Evolutionary conservation across 257 asterid species (phyloP), one percentile per base, ranked within the genome.

Genomic region (Misopates orontium): DNA sequence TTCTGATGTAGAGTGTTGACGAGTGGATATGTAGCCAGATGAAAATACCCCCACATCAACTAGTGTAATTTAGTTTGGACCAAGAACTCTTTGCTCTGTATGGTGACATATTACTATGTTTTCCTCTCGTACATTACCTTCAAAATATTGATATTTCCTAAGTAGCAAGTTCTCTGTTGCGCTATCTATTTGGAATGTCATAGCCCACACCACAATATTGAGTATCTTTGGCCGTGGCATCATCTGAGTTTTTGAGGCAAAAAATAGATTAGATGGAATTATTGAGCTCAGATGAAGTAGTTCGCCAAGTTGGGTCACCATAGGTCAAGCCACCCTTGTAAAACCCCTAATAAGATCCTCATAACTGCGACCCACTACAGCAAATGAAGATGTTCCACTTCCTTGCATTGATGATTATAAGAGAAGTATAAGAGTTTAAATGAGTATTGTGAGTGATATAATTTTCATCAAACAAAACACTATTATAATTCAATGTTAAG

Each of bases 121-220:
- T 72, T 81, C 81, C 71, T 71, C 85, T 71, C 79, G 87, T 83
- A 81, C 74, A 75, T 82, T 67, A 67, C 71, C n/a, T n/a, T n/a
- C n/a, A n/a, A n/a, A n/a, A n/a, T n/a, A n/a, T n/a, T 68, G 42
- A 62, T 64, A 75, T 56, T 70, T 71, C 76, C 89, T 86, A 82
- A 15, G 95, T 85, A 78, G 91, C 88, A 74, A 85, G 80, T 68
- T 95, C 91, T 80, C 88, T 85, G 68, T 62, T 80, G 75, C 84
- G 59, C 70, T 85, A 83, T 68, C 88, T 80, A 62, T 70, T 78
- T 24, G 84, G 74, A 64, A 80, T 58, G 56, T 77, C 87, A 73
- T 85, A 82, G 75, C 72, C 78, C 73, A 79, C 88, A 25, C 78
- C 83, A 70, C 69, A 85, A 63, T 77, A 84, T 50, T 84, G 83